These are phyloP conservation scores for Verticillium nonalfalfae DNA, from an alignment of 2,329 filamentous ascomycete genomes.

Conservation along the genomic window DNA sequence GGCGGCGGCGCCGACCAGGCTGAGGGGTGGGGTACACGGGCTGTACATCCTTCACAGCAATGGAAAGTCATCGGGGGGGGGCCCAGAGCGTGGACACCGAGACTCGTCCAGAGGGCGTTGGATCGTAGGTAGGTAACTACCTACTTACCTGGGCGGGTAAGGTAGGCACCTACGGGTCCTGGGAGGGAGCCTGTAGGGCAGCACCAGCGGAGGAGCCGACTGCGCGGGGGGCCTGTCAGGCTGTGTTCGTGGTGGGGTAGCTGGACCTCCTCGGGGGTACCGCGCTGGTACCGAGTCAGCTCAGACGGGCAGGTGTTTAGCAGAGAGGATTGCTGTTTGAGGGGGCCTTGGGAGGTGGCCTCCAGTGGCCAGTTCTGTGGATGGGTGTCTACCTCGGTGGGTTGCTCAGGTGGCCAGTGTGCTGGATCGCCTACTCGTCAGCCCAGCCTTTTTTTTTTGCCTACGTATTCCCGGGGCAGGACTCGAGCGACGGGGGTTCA, in stretches of 20 bases:
- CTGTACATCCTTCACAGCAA: neutral
- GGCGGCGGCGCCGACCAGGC: neutral
- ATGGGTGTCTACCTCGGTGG: too few relatives aligned
- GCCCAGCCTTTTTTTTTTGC: neutral
- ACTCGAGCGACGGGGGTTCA: too few relatives aligned
- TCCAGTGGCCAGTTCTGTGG: neutral
- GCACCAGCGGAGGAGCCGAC: neutral
- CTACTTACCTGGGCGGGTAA: too few relatives aligned
- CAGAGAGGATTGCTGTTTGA: neutral
- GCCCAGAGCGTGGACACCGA: neutral
- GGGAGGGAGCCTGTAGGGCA: too few relatives aligned
- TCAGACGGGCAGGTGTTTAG: neutral
- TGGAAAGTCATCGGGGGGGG: too few relatives aligned
- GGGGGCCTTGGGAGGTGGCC: neutral
- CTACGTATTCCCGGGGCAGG: too few relatives aligned
- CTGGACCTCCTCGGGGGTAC: neutral
- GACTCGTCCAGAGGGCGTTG: neutral
- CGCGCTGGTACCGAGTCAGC: neutral
- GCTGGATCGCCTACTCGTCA: neutral
- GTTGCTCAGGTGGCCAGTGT: neutral
- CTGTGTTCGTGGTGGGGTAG: neutral
- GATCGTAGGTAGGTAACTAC: too few relatives aligned
- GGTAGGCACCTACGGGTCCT: too few relatives aligned
- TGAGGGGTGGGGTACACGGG: neutral
- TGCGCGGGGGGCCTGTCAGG: neutral